These are phyloP conservation scores for Hansenula sp. DNA, from an alignment of 1,139 yeast genomes.

Conservation along the genomic window DNA sequence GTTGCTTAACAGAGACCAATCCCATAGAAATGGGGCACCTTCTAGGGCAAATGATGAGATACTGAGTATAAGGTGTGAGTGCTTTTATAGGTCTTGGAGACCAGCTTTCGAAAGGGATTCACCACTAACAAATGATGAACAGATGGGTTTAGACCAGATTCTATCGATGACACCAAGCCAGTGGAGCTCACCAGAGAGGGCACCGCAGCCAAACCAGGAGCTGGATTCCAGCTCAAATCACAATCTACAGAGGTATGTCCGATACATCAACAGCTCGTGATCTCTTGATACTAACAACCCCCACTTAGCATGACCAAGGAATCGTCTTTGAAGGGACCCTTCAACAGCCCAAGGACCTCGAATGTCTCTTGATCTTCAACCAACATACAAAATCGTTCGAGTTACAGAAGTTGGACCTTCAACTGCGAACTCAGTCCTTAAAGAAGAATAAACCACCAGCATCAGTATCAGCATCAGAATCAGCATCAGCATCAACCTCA, in stretches of 20 bases:
- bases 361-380: constrained; percentile 17
- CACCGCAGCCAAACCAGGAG: background rate
- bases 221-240: constrained; percentile 1
- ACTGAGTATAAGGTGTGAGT: constrained; percentile 18
- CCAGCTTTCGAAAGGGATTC: background rate
- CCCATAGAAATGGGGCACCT: constrained; percentile 2
- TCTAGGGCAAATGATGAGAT: constrained; percentile 9
- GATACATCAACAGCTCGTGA: background rate
- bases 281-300: background rate
- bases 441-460: constrained; percentile 2
- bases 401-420: constrained; percentile 11
- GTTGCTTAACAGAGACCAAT: background rate
- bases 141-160: constrained; percentile 12
- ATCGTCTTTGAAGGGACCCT: constrained; percentile 13
- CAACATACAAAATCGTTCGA: constrained; percentile 11
- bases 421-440: constrained; percentile 8
- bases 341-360: constrained; percentile 8
- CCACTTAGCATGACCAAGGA: constrained; percentile 1
- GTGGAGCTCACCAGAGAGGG: constrained; percentile 2
- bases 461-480: background rate
- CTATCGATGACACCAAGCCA: constrained; percentile 9
- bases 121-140: background rate
- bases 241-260: constrained; percentile 4
- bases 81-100: background rate
- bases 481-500: too few species aligned